Base-by-base conservation (phyloP, 495 filamentous ascomycete genomes). In the Aeminium ludgeri region DNA sequence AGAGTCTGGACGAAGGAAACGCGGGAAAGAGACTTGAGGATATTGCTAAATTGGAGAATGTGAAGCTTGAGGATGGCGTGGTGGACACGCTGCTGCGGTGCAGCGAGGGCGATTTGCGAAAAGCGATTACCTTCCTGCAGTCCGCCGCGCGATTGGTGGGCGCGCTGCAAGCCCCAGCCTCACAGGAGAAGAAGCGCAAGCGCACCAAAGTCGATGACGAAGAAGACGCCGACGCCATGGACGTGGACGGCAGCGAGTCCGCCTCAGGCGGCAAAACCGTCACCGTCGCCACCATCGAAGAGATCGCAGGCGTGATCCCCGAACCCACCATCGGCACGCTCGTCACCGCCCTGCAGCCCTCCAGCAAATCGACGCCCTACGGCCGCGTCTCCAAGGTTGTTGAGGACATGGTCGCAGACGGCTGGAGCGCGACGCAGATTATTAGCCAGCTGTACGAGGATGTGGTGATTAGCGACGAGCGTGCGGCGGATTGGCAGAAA, bases 271-370 rank as follows among this genome's bases (percentile, higher is more conserved):
- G 60, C 19, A 59, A 56, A 36, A 23, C 63, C 17, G 74, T 96
- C 16, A 86, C 91, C 1, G 67, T 85, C 20, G 69, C 69, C 52
- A 82, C 68, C 15, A 72, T 99, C 32, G 81, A 95, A 58, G 89
- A 96, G 57, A 96, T 99, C 56, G 91, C 89, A 1, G 89, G 89
- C 40, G 86, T 96, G 1, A 80, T 99, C 47, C 89, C 89, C 0
- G 70, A 75, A 23, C 46, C 54, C 11, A 77, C 82, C 5, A 69
- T 99, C 45, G 71, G 82, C 37, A 58, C 53, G 23, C 63, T 99
- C 32, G 52, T 81, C 3, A 58, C 76, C 44, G 82, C 85, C 23
- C 83, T 95, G 69, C 78, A 82, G 54, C 82, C 83, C 8, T 72
- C 63, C 48, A 68, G 67, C 23, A 35, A 48, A 1, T 59, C 60